A percentile compares a stretch with the other conserved stretches of the same genome.
These are phyloP conservation scores for Xylaria sp. DNA, from an alignment of 2,329 filamentous ascomycete genomes.

Conservation along the genomic window DNA sequence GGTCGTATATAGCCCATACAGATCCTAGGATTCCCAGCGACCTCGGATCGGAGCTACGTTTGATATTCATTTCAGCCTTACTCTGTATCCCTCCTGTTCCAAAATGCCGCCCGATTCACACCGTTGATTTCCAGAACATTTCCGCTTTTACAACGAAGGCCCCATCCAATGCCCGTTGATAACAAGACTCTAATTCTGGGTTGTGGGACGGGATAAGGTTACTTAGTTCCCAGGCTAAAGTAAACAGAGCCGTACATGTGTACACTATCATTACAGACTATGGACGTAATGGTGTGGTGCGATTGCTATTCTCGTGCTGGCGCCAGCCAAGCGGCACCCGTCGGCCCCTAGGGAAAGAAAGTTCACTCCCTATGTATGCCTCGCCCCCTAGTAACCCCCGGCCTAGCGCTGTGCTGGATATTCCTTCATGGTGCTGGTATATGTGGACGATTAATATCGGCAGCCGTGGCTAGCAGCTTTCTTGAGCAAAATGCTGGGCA, in stretches of 20 bases:
- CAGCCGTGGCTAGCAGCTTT: background rate
- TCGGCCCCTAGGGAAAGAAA: conserved; percentile 2
- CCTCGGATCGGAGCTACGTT: conserved; percentile 29
- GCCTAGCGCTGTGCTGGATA: conserved; percentile 1
- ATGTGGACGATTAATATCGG: conserved; percentile 6
- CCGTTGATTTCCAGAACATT: conserved; percentile 8
- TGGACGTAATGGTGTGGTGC: conserved; percentile 11
- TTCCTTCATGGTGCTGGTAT: conserved; percentile 12
- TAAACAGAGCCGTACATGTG: background rate
- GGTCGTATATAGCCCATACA: conserved; percentile 30
- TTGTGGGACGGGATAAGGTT: conserved; percentile 21
- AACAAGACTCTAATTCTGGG: conserved; percentile 28
- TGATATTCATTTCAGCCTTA: conserved; percentile 34
- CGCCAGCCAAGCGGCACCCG: conserved; percentile 27
- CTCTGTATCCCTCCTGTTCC: conserved; percentile 19
- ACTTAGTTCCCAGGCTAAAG: conserved; percentile 8
- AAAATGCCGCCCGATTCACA: conserved; percentile 15
- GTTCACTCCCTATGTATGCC: conserved; percentile 4
- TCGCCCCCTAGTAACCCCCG: conserved; percentile 5
- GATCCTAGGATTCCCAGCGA: conserved; percentile 12
- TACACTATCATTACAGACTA: background rate
- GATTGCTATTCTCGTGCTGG: conserved; percentile 34
- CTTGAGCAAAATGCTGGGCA: conserved; percentile 3
- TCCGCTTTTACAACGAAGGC: conserved; percentile 14
- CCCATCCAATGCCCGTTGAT: conserved; percentile 2